These are phyloP conservation scores for Gossypium arboreum DNA, from an alignment of 345 rosid species.

Conservation along the genomic window DNA sequence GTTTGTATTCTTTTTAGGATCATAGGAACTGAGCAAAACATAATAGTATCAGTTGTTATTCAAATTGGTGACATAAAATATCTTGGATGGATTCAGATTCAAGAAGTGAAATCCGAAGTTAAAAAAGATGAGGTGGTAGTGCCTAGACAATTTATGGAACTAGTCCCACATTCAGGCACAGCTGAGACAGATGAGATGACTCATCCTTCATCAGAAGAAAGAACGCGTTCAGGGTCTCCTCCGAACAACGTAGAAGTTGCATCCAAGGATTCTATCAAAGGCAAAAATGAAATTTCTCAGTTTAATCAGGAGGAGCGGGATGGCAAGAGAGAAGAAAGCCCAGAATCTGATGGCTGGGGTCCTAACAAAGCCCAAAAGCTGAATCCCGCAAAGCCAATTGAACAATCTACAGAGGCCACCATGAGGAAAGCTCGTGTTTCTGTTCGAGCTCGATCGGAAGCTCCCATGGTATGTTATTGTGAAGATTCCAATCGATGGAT, in stretches of 20 bases:
- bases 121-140: conserved; percentile 34
- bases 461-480: conserved; percentile 66
- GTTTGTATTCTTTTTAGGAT: not conserved
- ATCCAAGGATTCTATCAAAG: conserved; percentile 18
- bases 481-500: not conserved
- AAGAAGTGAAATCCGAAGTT: conserved; percentile 42
- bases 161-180: conserved; percentile 36
- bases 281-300: conserved; percentile 27
- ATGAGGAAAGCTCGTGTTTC: conserved; percentile 98
- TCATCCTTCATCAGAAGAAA: conserved; percentile 70
- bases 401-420: conserved; percentile 70
- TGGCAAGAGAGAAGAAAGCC: conserved; percentile 59
- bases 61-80: not conserved
- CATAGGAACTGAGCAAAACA: not conserved
- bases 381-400: conserved; percentile 30
- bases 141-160: conserved; percentile 68
- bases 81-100: conserved; percentile 29
- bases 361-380: conserved; percentile 45
- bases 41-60: not conserved
- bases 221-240: conserved; percentile 57
- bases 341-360: conserved; percentile 64
- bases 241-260: conserved; percentile 24
- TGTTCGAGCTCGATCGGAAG: conserved; percentile 97
- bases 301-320: conserved; percentile 29
- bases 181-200: conserved; percentile 38